Percentiles rank a stretch among this genome's conserved stretches.
Conservation (phyloP, 768 basidiomycete genomes). For the Collybiopsis confluens region DNA sequence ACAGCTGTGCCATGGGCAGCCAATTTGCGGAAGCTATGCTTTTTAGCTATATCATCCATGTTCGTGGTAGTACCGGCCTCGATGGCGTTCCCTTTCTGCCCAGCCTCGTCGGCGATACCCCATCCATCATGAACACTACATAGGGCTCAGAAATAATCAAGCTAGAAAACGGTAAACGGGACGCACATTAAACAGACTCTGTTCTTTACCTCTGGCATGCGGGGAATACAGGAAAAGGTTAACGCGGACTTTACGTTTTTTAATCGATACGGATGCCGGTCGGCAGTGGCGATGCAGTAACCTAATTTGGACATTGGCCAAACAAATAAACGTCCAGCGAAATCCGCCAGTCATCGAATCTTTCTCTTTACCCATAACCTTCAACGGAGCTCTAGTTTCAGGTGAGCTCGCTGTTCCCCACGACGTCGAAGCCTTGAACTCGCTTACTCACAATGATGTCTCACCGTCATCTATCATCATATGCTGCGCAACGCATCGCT, state of each 20-base stretch:
- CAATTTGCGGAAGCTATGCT: constrained; percentile 68
- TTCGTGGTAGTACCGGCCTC: constrained; percentile 77
- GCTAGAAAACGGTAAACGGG: not conserved
- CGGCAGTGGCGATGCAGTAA: not conserved
- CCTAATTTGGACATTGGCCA: not conserved
- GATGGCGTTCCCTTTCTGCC: constrained; percentile 86
- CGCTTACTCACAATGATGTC: not conserved
- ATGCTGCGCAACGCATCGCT: not conserved
- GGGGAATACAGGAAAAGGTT: too few relatives aligned
- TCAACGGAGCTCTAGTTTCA: not conserved
- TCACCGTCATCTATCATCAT: not conserved
- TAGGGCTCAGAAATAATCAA: not conserved
- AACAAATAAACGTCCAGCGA: not conserved
- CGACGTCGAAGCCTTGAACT: not conserved
- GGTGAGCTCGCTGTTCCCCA: not conserved
- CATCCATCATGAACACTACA: constrained; percentile 92
- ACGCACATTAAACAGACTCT: constrained; percentile 89
- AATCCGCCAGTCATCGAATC: not conserved
- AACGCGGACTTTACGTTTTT: too few relatives aligned
- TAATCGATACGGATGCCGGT: not conserved
- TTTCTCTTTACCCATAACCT: constrained; percentile 2
- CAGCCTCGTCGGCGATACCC: constrained; percentile 70
- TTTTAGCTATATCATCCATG: constrained; percentile 84
- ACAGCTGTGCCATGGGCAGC: constrained; percentile 89
- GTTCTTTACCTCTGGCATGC: constrained; percentile 54